Percentiles rank a stretch among this genome's conserved stretches.
Evolutionary conservation across 140 eudicot genomes (phyloP).

Genomic region (Stevia rebaudiana): DNA sequence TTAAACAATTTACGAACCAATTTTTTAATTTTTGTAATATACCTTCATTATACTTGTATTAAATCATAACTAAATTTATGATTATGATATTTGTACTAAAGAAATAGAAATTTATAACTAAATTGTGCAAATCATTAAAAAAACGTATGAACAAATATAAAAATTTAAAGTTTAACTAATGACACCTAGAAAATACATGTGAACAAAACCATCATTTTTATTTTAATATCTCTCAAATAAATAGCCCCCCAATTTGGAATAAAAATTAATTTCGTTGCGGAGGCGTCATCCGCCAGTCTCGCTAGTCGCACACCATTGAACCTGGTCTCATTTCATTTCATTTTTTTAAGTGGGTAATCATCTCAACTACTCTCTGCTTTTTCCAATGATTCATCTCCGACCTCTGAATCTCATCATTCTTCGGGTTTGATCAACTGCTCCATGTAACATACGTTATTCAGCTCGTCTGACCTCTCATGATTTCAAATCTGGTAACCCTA

Average conservation of each 20-base stretch:
- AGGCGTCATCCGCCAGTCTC: background rate
- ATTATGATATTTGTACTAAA: no score
- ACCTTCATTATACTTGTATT: no score
- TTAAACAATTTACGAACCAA: no score
- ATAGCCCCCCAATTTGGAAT: background rate
- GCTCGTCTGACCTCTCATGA: background rate
- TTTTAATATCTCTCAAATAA: no score
- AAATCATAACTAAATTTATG: no score
- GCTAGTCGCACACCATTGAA: background rate
- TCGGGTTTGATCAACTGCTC: background rate
- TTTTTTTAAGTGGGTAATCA: background rate
- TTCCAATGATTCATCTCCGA: background rate
- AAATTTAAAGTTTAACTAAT: no score
- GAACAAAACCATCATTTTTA: no score
- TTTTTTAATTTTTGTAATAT: no score
- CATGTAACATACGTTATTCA: background rate
- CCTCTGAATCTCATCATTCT: background rate
- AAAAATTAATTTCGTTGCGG: background rate
- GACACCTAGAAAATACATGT: no score
- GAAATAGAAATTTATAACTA: no score
- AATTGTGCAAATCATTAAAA: no score
- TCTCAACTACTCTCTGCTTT: background rate
- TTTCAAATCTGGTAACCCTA: conserved; percentile 3
- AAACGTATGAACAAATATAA: no score
- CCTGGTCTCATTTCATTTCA: background rate